Base-by-base conservation (phyloP, 257 asterid species). In the Ligustrum vulgare region DNA sequence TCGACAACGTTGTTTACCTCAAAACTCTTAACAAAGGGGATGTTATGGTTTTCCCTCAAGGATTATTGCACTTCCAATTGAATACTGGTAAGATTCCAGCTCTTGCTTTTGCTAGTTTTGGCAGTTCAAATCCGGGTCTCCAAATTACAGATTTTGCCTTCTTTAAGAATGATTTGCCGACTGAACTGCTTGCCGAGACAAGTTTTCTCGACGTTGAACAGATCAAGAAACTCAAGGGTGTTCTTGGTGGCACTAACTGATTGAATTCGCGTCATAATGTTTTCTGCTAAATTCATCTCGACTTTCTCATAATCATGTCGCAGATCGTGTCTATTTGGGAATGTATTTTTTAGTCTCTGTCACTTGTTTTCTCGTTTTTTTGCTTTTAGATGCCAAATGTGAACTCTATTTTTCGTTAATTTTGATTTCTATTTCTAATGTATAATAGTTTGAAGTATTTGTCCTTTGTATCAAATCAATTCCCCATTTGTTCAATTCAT, bases 211-310 rank as follows among this genome's bases (percentile, higher is more conserved):
- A 90, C 72, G 75, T 80, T 35, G 89, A 88, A 23, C 92, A 87
- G 84, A 84, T 93, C 71, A 91, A 93, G 91, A 91, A 93, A 86
- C 96, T 93, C 49, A 91, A 93, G 84, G 96, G 87, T 6, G 88
- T 86, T 34, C 96, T 93, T 70, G 97, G 97, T 0, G 97, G 96
- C 76, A 91, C 84, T 11, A 88, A 86, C 49, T 93, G 70, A 72
- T 72, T 34, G 22, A 18, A 54, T 20, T 54, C 64, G 20, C 15
- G 56, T 45, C 20, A 45, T 45, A 13, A 13, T n/a, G 56, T 45
- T 45, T 45, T 45, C 56, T 15, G 56, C 20, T 45, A 45, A 45
- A 45, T 45, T 45, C 15, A 41, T 41, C 49, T 41, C 12, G 49
- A 41, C 3, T 41, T 41, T 41, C 16, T 41, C 49, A 41, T 41